A percentile compares a stretch with the other conserved stretches of the same genome.
Evolutionary conservation across 192 early-diverging fungal genomes (phyloP).

Genomic region (Coemansia sp.): DNA sequence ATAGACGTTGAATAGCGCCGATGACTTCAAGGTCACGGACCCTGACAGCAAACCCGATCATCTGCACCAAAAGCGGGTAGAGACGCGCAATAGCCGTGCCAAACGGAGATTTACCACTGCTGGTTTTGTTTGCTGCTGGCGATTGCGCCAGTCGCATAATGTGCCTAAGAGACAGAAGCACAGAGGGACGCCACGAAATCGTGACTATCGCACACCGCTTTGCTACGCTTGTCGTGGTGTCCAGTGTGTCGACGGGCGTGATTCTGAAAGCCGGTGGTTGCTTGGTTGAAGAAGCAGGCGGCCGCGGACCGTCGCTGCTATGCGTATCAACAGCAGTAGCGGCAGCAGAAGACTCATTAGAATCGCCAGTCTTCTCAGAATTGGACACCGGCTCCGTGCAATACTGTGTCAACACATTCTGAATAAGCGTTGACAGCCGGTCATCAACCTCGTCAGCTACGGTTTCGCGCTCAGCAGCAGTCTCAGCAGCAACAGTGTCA

Average conservation of each 20-base stretch:
- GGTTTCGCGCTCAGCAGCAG: conserved; percentile 47
- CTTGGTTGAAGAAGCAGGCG: conserved; percentile 2
- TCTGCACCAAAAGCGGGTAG: conserved; percentile 31
- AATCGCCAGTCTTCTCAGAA: not conserved
- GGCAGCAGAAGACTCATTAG: no score
- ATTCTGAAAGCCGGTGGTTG: not conserved
- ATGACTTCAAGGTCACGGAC: conserved; percentile 39
- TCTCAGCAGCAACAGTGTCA: not conserved
- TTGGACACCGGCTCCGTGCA: conserved; percentile 4
- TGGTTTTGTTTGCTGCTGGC: not conserved
- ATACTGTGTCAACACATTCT: conserved; percentile 31
- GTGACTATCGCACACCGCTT: conserved; percentile 24
- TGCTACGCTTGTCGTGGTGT: conserved; percentile 13
- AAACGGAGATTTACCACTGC: conserved; percentile 9
- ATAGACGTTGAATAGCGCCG: conserved; percentile 26
- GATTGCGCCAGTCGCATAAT: conserved; percentile 10
- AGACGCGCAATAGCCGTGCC: conserved; percentile 12
- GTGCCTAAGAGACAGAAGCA: conserved; percentile 15
- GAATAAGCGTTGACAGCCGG: conserved; percentile 59
- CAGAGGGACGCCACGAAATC: conserved; percentile 27
- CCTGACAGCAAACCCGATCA: conserved; percentile 35
- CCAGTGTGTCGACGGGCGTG: conserved; percentile 1
- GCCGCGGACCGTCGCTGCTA: not conserved
- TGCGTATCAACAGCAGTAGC: not conserved
- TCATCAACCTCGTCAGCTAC: conserved; percentile 64